Evolutionary conservation across 371 early-diverging fungal species (phyloP).

Genomic region (Mucor velutinosus): DNA sequence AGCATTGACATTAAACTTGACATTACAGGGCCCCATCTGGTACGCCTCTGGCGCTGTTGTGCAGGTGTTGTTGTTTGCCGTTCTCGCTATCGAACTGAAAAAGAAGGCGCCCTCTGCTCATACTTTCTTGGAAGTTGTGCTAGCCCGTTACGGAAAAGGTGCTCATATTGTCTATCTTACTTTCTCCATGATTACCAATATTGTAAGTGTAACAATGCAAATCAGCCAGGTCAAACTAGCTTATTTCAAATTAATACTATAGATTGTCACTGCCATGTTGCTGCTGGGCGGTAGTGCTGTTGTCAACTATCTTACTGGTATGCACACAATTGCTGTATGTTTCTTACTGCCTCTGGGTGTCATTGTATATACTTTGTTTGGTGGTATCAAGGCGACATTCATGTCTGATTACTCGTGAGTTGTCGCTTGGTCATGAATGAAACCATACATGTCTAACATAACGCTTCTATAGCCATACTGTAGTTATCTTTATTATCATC

Average conservation of each 20-base stretch:
- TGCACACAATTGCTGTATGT: constrained; percentile 67
- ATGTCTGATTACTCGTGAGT: constrained; percentile 65
- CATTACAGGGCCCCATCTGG: constrained; percentile 45
- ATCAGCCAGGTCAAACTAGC: not conserved
- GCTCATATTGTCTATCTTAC: constrained; percentile 63
- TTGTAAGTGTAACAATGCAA: constrained; percentile 20
- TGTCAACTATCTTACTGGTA: constrained; percentile 66
- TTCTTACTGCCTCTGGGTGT: constrained; percentile 72
- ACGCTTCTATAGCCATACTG: constrained; percentile 54
- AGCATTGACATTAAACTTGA: not conserved
- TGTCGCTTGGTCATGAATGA: not conserved
- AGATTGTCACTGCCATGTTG: constrained; percentile 72
- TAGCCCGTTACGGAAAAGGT: constrained; percentile 62
- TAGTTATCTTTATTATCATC: constrained; percentile 67
- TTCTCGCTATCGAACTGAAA: constrained; percentile 72
- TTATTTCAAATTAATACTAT: constrained; percentile 5
- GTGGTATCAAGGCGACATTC: constrained; percentile 75
- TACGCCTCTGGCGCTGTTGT: constrained; percentile 73
- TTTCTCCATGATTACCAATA: constrained; percentile 61
- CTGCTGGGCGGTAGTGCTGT: constrained; percentile 72
- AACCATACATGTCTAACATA: not conserved
- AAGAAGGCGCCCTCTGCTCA: constrained; percentile 71
- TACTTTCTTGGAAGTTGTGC: constrained; percentile 70
- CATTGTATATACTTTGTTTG: constrained; percentile 65
- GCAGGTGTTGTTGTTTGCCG: constrained; percentile 70